These are phyloP conservation scores for Phytophthora quininea DNA, from an alignment of 352 stramenopile genomes.

Conservation along the genomic window DNA sequence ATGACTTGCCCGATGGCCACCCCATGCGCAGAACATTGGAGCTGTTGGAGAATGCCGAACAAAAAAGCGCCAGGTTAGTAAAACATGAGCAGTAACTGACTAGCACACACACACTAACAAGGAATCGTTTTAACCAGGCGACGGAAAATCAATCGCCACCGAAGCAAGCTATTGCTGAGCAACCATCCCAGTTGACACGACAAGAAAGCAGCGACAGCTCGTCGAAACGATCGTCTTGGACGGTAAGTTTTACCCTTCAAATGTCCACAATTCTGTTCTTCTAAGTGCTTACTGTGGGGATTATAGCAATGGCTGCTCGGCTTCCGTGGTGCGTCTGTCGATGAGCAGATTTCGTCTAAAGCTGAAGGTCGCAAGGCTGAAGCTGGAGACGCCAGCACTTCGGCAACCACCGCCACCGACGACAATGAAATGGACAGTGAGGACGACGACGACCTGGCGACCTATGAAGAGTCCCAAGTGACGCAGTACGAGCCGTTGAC, in stretches of 20 bases:
- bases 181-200: not conserved
- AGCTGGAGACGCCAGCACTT: slow-evolving; percentile 10
- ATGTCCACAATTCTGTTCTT: not conserved
- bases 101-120: no score
- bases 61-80: slow-evolving; percentile 34
- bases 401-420: slow-evolving; percentile 15
- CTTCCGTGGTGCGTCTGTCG: slow-evolving; percentile 15
- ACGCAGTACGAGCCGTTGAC: slow-evolving; percentile 39
- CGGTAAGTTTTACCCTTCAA: slow-evolving; percentile 19
- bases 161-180: slow-evolving; percentile 16
- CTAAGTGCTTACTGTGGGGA: not conserved
- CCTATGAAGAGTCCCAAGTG: slow-evolving; percentile 39
- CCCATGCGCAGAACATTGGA: slow-evolving; percentile 54
- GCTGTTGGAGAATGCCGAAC: slow-evolving; percentile 49
- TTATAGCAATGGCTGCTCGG: slow-evolving; percentile 39
- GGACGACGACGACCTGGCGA: slow-evolving; percentile 25
- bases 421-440: slow-evolving; percentile 28
- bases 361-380: slow-evolving; percentile 21
- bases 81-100: slow-evolving; percentile 21
- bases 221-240: slow-evolving; percentile 26
- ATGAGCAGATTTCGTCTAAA: not conserved
- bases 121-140: no score
- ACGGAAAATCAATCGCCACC: slow-evolving; percentile 22
- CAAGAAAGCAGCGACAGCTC: slow-evolving; percentile 10
- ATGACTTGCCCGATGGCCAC: slow-evolving; percentile 56